phyloP scores from a whole-genome alignment of 1,284 basidiomycete species.

The Volvariella surrecta region DNA sequence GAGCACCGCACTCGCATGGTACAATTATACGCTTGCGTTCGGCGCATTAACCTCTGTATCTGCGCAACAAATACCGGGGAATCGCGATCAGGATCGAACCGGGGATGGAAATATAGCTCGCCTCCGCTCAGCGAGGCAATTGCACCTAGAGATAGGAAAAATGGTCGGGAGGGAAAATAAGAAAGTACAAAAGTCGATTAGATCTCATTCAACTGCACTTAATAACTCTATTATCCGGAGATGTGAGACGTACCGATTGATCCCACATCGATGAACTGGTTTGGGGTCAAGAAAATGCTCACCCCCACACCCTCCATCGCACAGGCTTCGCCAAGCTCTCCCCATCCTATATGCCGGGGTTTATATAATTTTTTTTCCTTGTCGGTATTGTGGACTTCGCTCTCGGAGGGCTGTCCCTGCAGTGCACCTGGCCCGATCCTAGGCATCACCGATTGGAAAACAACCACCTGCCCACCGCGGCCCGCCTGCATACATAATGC shows the following conservation, averaged over 20 bases:
- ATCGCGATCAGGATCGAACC: conserved; percentile 75
- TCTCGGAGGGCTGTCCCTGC: conserved; percentile 49
- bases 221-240: neutral
- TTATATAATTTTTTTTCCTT: conserved; percentile 81
- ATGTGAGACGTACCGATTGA: conserved; percentile 57
- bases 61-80: conserved; percentile 63
- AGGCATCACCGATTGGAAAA: conserved; percentile 79
- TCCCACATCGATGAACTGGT: conserved; percentile 80
- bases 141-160: conserved; percentile 34
- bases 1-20: conserved; percentile 83
- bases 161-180: neutral
- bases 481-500: conserved; percentile 40
- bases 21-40: conserved; percentile 79
- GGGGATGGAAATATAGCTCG: conserved; percentile 88
- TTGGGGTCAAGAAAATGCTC: conserved; percentile 84
- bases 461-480: conserved; percentile 79
- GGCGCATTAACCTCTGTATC: conserved; percentile 59
- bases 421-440: conserved; percentile 73
- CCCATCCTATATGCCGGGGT: conserved; percentile 75
- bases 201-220: neutral
- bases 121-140: conserved; percentile 83
- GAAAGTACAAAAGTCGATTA: too few species aligned
- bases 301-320: conserved; percentile 88
- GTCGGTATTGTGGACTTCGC: conserved; percentile 77
- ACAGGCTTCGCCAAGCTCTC: conserved; percentile 79